A percentile compares a stretch with the other conserved stretches of the same genome.
These are phyloP conservation scores for Huiozyma naganishii DNA, from an alignment of 805 yeast species.

Conservation along the genomic window DNA sequence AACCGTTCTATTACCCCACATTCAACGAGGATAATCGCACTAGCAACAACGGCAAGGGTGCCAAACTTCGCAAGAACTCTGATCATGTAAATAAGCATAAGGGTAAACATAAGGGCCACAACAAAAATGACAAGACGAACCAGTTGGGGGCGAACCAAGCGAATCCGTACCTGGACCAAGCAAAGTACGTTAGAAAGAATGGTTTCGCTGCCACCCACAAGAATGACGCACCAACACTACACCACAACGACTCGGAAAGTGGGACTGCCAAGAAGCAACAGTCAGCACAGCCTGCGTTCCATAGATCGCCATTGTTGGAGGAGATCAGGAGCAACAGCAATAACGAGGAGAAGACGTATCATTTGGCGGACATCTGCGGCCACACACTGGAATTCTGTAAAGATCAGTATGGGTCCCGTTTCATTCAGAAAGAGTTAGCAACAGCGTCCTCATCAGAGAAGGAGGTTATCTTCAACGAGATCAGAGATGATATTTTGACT, in stretches of 20 bases:
- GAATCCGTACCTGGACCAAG: constrained; percentile 17
- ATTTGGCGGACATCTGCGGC: constrained; percentile 67
- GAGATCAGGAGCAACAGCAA: constrained; percentile 45
- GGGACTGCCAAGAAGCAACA: constrained; percentile 1
- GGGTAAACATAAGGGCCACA: constrained; percentile 1
- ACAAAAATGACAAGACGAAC: constrained; percentile 5
- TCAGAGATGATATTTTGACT: constrained; percentile 60
- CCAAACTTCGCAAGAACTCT: background rate
- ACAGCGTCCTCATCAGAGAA: constrained; percentile 56
- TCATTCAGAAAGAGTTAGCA: constrained; percentile 81
- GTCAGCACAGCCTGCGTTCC: constrained; percentile 28
- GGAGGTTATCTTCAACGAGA: constrained; percentile 74
- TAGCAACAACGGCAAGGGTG: background rate
- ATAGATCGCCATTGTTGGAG: constrained; percentile 71
- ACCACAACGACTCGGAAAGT: background rate
- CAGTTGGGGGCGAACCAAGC: constrained; percentile 6
- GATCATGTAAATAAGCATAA: constrained; percentile 4
- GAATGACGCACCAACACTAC: background rate
- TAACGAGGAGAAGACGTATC: constrained; percentile 38
- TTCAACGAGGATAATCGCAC: background rate
- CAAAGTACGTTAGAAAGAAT: constrained; percentile 9
- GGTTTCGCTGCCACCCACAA: constrained; percentile 3
- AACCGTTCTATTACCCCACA: constrained; percentile 1
- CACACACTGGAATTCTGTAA: constrained; percentile 85
- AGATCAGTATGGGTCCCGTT: constrained; percentile 96